These are phyloP conservation scores for Sarocladium oryzae DNA, from an alignment of 2,329 filamentous ascomycete genomes.

Conservation along the genomic window DNA sequence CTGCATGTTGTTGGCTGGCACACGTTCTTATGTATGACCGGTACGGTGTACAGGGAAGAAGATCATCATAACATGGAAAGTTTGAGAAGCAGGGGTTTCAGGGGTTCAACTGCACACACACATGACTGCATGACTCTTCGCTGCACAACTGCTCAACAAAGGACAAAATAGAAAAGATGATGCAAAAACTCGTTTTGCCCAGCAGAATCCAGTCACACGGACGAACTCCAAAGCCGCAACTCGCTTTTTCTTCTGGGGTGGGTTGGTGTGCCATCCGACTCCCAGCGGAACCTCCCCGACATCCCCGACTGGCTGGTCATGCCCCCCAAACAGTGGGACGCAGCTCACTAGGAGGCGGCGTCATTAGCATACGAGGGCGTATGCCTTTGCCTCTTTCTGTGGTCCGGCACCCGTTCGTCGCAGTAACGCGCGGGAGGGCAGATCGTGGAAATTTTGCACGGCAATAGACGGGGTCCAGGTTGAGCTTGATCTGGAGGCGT, in stretches of 20 bases:
- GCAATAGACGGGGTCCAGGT: not conserved
- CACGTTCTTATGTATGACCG: too few species aligned
- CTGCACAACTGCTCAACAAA: not conserved
- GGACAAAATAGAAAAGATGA: not conserved
- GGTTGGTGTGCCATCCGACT: not conserved
- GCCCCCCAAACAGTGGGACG: not conserved
- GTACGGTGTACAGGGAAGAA: too few species aligned
- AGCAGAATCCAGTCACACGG: not conserved
- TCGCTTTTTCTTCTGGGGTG: too few species aligned
- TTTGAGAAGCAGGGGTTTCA: too few species aligned
- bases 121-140: too few species aligned
- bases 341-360: not conserved
- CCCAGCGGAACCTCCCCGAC: constrained; percentile 8
- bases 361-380: not conserved
- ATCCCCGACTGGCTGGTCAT: constrained; percentile 4
- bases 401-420: too few species aligned
- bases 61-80: too few species aligned
- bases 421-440: too few species aligned
- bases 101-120: too few species aligned
- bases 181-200: not conserved
- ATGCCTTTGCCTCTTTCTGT: not conserved
- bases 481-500: too few species aligned
- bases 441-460: too few species aligned
- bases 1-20: too few species aligned
- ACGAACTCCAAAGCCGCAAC: not conserved